These are phyloP conservation scores for Spiraea crenata DNA, from an alignment of 331 rosid species.

Conservation along the genomic window DNA sequence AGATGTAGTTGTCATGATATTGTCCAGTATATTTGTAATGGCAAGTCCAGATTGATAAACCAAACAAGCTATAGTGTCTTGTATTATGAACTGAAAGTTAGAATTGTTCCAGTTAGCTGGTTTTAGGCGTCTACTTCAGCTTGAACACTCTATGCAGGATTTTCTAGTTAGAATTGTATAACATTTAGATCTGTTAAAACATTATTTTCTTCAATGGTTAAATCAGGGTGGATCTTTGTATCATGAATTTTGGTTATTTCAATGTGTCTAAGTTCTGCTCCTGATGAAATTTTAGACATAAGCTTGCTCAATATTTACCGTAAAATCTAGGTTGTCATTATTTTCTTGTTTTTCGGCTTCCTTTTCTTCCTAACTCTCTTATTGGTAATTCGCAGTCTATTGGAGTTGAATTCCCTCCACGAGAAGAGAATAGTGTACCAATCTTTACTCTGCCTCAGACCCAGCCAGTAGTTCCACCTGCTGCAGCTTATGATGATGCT, in stretches of 20 bases:
- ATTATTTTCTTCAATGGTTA: neutral
- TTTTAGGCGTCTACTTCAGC: neutral
- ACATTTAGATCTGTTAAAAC: neutral
- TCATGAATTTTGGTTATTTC: neutral
- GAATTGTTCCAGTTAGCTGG: neutral
- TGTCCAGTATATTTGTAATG: neutral
- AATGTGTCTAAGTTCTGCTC: neutral
- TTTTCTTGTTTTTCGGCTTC: slow-evolving; percentile 1
- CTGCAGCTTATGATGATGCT: slow-evolving; percentile 52
- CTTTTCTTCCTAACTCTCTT: slow-evolving; percentile 10
- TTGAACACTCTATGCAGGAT: neutral
- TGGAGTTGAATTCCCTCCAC: slow-evolving; percentile 96
- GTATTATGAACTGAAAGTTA: neutral
- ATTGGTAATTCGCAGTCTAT: slow-evolving; percentile 46
- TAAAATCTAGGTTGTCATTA: neutral
- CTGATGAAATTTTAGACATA: neutral
- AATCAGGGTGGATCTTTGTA: neutral
- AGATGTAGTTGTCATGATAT: neutral
- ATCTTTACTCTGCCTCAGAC: slow-evolving; percentile 92
- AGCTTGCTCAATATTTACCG: neutral
- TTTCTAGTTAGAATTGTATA: neutral
- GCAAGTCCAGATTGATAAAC: too few relatives aligned
- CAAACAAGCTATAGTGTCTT: neutral
- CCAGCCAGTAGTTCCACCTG: slow-evolving; percentile 57
- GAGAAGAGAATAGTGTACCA: slow-evolving; percentile 70